Evolutionary conservation across 306 rosid genomes (phyloP).

Genomic region (Cotoneaster glaucophyllus): DNA sequence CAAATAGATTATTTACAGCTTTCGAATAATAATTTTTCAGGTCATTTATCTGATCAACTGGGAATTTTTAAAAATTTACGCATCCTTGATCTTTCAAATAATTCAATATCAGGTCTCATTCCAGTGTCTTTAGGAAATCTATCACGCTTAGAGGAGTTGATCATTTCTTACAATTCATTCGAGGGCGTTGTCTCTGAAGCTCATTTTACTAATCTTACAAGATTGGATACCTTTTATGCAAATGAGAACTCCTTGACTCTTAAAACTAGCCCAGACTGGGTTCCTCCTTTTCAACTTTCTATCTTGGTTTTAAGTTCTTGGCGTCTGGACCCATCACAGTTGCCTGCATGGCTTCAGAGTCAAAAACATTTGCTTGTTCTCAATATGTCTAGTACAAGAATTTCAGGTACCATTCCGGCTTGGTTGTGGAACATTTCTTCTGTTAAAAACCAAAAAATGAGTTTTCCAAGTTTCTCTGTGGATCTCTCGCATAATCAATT

Average conservation of each 20-base stretch:
- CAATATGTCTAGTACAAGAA: neutral
- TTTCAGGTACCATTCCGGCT: neutral
- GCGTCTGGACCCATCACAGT: constrained; percentile 15
- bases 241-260: no score
- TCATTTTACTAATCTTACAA: constrained; percentile 11
- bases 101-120: constrained; percentile 4
- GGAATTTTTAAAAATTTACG: neutral
- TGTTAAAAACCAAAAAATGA: no score
- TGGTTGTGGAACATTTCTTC: no score
- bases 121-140: neutral
- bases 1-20: neutral
- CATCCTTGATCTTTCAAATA: neutral
- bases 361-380: neutral
- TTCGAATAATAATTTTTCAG: neutral
- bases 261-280: no score
- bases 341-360: constrained; percentile 32
- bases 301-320: constrained; percentile 1
- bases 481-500: neutral
- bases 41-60: constrained; percentile 6
- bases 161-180: neutral
- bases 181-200: neutral
- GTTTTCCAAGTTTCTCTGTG: no score
- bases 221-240: no score
- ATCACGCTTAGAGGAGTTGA: neutral
- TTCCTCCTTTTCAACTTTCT: constrained; percentile 23